These are phyloP conservation scores for Exophiala calicioides DNA, from an alignment of 2,329 filamentous ascomycete genomes.

Conservation along the genomic window DNA sequence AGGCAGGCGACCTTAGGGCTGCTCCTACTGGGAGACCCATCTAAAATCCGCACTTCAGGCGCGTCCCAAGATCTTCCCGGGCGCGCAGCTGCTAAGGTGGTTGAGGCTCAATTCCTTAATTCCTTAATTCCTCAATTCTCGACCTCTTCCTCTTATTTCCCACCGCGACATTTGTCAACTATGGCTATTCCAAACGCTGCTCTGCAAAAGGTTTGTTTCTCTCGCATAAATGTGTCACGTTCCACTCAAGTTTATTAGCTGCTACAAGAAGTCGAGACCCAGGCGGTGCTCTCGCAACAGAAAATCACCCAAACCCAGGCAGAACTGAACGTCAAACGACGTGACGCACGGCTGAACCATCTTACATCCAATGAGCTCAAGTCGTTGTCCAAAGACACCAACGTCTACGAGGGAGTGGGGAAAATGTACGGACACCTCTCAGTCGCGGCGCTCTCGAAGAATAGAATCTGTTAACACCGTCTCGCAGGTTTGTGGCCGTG, in stretches of 20 bases:
- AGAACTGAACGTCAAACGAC: constrained; percentile 81
- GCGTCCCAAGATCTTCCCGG: too few relatives aligned
- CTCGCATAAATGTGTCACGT: background rate
- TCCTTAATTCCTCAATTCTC: too few relatives aligned
- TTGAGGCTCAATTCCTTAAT: background rate
- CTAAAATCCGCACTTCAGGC: too few relatives aligned
- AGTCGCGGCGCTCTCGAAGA: background rate
- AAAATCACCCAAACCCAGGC: constrained; percentile 84
- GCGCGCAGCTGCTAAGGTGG: too few relatives aligned
- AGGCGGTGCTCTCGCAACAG: constrained; percentile 84
- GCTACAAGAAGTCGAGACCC: constrained; percentile 89
- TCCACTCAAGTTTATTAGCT: constrained; percentile 58
- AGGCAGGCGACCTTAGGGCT: too few relatives aligned
- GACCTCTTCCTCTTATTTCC: too few relatives aligned
- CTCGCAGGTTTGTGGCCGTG: constrained; percentile 78
- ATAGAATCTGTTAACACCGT: constrained; percentile 5
- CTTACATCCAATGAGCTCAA: constrained; percentile 81
- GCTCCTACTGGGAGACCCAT: too few relatives aligned
- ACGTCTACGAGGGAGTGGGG: constrained; percentile 90
- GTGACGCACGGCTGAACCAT: constrained; percentile 84
- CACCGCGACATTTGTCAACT: constrained; percentile 31
- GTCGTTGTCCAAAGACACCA: constrained; percentile 71
- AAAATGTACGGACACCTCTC: constrained; percentile 72
- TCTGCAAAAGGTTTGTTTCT: constrained; percentile 73
- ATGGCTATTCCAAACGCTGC: constrained; percentile 97